phyloP scores from a whole-genome alignment of 192 early-diverging fungal species.

The Backusella tuberculispora region DNA sequence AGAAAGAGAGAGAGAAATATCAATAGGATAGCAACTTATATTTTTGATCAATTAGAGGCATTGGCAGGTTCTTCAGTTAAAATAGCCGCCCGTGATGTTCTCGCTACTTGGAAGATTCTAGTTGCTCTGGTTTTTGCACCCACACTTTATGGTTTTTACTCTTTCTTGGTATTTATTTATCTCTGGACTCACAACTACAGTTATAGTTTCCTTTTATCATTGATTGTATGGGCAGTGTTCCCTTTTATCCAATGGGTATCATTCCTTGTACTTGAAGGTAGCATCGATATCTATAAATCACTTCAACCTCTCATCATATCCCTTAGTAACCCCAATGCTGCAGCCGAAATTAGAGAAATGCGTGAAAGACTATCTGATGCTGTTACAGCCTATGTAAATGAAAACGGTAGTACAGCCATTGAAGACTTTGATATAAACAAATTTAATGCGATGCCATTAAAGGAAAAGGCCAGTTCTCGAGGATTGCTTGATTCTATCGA shows the following conservation, averaged over 20 bases:
- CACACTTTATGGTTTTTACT: slow-evolving; percentile 68
- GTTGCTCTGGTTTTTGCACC: slow-evolving; percentile 77
- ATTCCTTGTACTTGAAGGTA: slow-evolving; percentile 69
- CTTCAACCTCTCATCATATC: slow-evolving; percentile 84
- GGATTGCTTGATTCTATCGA: neutral
- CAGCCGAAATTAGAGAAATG: slow-evolving; percentile 65
- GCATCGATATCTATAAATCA: slow-evolving; percentile 74
- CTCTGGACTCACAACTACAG: slow-evolving; percentile 5
- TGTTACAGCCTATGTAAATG: slow-evolving; percentile 79
- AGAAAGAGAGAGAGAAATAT: neutral
- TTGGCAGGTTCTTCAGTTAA: slow-evolving; percentile 90
- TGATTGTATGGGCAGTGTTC: slow-evolving; percentile 46
- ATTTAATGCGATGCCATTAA: slow-evolving; percentile 23
- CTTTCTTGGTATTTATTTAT: slow-evolving; percentile 50
- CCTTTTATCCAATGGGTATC: slow-evolving; percentile 67
- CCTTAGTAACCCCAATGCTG: slow-evolving; percentile 44
- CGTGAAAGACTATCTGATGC: slow-evolving; percentile 74
- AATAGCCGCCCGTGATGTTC: slow-evolving; percentile 90
- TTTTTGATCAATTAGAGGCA: slow-evolving; percentile 58
- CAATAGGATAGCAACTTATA: neutral
- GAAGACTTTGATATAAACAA: slow-evolving; percentile 60
- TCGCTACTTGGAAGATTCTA: slow-evolving; percentile 95
- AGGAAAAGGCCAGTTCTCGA: slow-evolving; percentile 20
- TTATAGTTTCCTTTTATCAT: neutral
- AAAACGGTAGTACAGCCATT: slow-evolving; percentile 74